Percentiles rank a stretch among this genome's conserved stretches.
Conservation (phyloP, 176 grass and related monocot genomes). For the Areca catechu region DNA sequence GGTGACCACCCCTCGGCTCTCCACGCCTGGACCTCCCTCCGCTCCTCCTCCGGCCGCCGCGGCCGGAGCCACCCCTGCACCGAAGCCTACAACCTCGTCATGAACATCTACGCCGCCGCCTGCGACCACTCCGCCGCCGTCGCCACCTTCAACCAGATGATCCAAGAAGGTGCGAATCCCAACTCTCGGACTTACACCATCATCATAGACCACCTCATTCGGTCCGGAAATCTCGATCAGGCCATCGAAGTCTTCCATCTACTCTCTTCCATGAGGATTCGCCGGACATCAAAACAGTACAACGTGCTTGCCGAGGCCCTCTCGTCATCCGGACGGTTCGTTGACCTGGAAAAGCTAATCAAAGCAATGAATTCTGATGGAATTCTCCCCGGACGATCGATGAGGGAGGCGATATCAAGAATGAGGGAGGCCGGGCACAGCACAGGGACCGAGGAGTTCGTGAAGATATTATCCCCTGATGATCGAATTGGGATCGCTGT, state of each 20-base stretch:
- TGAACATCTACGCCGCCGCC: constrained; percentile 29
- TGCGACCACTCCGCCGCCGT: constrained; percentile 35
- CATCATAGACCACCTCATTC: constrained; percentile 47
- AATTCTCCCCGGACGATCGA: constrained; percentile 54
- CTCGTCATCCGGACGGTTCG: constrained; percentile 27
- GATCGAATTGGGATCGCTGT: constrained; percentile 42
- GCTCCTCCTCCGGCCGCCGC: not conserved
- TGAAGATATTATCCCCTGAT: constrained; percentile 45
- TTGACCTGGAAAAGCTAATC: constrained; percentile 43
- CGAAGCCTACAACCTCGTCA: constrained; percentile 54
- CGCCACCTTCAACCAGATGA: constrained; percentile 49
- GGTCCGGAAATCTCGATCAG: constrained; percentile 36
- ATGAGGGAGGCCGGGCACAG: constrained; percentile 48
- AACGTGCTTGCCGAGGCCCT: constrained; percentile 58
- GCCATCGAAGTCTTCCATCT: constrained; percentile 56
- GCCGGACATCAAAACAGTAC: constrained; percentile 55
- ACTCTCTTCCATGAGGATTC: constrained; percentile 53
- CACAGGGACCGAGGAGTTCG: constrained; percentile 53
- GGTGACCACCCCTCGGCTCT: constrained; percentile 31
- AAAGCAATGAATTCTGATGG: constrained; percentile 61
- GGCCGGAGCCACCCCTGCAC: constrained; percentile 18
- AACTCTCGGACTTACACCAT: constrained; percentile 65
- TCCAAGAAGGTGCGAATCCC: constrained; percentile 52
- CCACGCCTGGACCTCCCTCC: constrained; percentile 35
- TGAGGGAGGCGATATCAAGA: constrained; percentile 32